phyloP scores from a whole-genome alignment of 2,329 filamentous ascomycete species.

The Trichophyton equinum region DNA sequence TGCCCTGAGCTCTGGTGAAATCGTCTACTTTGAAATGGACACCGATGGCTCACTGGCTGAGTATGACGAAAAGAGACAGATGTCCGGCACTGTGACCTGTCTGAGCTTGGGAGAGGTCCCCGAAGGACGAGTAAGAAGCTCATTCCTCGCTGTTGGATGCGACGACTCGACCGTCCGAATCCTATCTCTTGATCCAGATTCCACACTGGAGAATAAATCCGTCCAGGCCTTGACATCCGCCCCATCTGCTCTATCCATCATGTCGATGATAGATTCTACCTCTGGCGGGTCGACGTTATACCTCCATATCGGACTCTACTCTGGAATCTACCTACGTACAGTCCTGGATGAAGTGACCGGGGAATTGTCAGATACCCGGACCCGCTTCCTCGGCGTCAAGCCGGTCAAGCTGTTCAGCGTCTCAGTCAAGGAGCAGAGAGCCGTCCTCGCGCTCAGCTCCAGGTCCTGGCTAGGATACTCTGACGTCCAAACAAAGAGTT shows the following conservation, averaged over 20 bases:
- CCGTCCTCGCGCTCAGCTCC: conserved; percentile 80
- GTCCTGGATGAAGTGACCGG: conserved; percentile 92
- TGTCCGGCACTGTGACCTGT: conserved; percentile 90
- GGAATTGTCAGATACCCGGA: conserved; percentile 85
- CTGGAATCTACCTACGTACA: conserved; percentile 88
- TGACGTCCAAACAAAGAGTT: conserved; percentile 71
- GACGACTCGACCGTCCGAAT: conserved; percentile 94
- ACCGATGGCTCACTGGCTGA: conserved; percentile 79
- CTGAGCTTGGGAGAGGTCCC: conserved; percentile 89
- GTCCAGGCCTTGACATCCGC: conserved; percentile 87
- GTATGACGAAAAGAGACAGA: conserved; percentile 87
- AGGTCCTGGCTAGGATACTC: conserved; percentile 94
- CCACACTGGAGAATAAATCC: conserved; percentile 82
- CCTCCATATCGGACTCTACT: conserved; percentile 89
- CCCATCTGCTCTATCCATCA: conserved; percentile 78
- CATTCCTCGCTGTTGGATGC: conserved; percentile 89
- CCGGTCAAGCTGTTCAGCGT: conserved; percentile 83
- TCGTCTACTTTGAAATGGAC: conserved; percentile 97
- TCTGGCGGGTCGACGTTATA: conserved; percentile 81
- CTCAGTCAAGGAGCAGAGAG: conserved; percentile 70
- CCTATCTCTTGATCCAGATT: conserved; percentile 76
- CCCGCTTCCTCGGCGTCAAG: conserved; percentile 86
- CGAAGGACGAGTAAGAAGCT: conserved; percentile 75
- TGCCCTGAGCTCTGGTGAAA: conserved; percentile 87
- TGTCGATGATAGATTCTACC: conserved; percentile 89